phyloP scores from a whole-genome alignment of 1,139 yeast genomes.

The Debaryomyces nepalensis region DNA sequence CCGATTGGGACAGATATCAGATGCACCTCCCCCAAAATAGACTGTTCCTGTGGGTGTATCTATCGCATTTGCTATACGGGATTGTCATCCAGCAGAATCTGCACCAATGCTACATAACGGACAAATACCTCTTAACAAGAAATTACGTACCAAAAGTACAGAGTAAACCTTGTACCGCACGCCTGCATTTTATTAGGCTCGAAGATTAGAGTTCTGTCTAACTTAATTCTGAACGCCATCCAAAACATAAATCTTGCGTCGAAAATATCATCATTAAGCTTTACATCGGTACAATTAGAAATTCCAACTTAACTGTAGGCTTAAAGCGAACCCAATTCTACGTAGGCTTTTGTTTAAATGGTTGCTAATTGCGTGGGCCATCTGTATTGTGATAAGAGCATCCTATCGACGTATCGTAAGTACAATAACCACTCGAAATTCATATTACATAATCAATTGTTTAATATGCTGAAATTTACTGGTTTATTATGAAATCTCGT shows the following conservation, averaged over 20 bases:
- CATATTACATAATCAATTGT: background rate
- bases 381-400: background rate
- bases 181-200: too few relatives aligned
- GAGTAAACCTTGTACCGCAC: too few relatives aligned
- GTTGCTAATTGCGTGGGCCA: slow-evolving; percentile 1
- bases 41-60: background rate
- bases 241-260: background rate
- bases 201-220: too few relatives aligned
- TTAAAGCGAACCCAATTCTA: too few relatives aligned
- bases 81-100: background rate
- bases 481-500: slow-evolving; percentile 4
- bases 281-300: too few relatives aligned
- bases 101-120: too few relatives aligned
- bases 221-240: background rate
- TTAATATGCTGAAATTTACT: background rate
- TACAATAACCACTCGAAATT: slow-evolving; percentile 1
- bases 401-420: slow-evolving; percentile 2
- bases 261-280: background rate
- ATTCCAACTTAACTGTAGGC: too few relatives aligned
- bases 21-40: background rate
- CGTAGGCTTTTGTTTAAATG: background rate
- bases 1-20: background rate
- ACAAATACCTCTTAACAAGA: too few relatives aligned
- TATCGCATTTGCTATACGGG: background rate
- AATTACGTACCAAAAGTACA: too few relatives aligned